Evolutionary conservation across 768 basidiomycete genomes (phyloP), one percentile per base, ranked within the genome.

Genomic region (Hygrocybe punicea): DNA sequence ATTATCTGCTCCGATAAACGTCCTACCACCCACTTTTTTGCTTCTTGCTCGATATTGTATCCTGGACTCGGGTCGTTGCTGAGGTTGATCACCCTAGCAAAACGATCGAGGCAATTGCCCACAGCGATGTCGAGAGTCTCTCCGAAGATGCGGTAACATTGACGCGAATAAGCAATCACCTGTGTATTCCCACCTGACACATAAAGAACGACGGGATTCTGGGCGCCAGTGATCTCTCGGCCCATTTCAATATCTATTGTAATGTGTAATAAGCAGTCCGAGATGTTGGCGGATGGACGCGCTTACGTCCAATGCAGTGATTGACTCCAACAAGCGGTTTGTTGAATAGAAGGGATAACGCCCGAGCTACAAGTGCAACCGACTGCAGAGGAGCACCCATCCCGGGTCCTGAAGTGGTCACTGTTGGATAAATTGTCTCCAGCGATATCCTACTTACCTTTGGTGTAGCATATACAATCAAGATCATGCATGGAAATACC

Each of bases 101-200:
- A 99, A 9, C 97, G 87, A 71, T 99, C 97, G 21, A 99, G 77
- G 68, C 97, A 98, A 69, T 99, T 99, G 36, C 97, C 97, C 34
- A 98, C 94, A n/a, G 97, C 97, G 56, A 99, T 98, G 67, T 99
- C 97, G 54, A 99, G 81, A 2, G 97, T 98, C 73, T 99, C 97
- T 14, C 97, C 97, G 67, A 99, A 99, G 58, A 99, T 99, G 42
- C 97, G 85, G 70, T 99, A 99, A 60, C 94, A 85, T 70, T 98
- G 94, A 58, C 90, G 87, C 19, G 95, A 98, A 71, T 99, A 99
- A 1, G 97, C 97, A 64, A 99, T 98, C 14, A 99, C 95, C 72
- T 99, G 97, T 0, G 97, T 98, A 72, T 99, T 99, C 4, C 97
- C 97, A 11, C 97, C 97, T 0, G 97, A 98, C 17, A 99, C 97